Evolutionary conservation across 1,284 basidiomycete species (phyloP), one percentile per base, ranked within the genome.

Genomic region (Inonotus obliquus): DNA sequence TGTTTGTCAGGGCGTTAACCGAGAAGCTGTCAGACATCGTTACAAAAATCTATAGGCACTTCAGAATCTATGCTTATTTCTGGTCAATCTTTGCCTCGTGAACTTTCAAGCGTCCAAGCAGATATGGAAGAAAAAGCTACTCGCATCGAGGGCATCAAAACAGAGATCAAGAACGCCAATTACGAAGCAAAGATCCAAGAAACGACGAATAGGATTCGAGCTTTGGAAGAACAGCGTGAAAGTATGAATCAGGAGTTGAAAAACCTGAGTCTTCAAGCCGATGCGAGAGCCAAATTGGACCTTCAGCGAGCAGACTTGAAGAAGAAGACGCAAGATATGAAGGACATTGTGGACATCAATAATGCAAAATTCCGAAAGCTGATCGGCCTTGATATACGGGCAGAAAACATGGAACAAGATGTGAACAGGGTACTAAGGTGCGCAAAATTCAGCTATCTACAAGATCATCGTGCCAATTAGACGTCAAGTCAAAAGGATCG

Each of bases 261-360:
- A 37, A 75, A 79, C 0, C 74, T 98, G 63, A 94, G 89, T 69
- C 72, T 85, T 41, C 94, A 98, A 70, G 89, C 92, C 0, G 92
- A 96, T 65, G 79, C 85, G 0, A 81, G 96, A 41, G 94, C 95
- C 1, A 89, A 87, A 67, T 74, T 98, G 51, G 84, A 89, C 44
- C 72, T 97, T 64, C 92, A 94, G 71, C 79, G 86, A 62, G 77
- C 77, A 0, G 92, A 95, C 65, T 71, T 86, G 37, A 82, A 80
- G 69, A 80, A 77, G 60, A 94, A 91, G 75, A 76, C 76, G 21
- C 75, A 75, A 17, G 88, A 92, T 48, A 77, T 93, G 14, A 76
- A 82, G 61, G 85, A 61, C 25, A 93, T 92, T 38, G 72, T 93
- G 14, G 81, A 85, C 35, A 72, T 81, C 54, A 82, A 85, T 62